Evolutionary conservation across 257 asterid species (phyloP).

Genomic region (Forsythia suspensa): DNA sequence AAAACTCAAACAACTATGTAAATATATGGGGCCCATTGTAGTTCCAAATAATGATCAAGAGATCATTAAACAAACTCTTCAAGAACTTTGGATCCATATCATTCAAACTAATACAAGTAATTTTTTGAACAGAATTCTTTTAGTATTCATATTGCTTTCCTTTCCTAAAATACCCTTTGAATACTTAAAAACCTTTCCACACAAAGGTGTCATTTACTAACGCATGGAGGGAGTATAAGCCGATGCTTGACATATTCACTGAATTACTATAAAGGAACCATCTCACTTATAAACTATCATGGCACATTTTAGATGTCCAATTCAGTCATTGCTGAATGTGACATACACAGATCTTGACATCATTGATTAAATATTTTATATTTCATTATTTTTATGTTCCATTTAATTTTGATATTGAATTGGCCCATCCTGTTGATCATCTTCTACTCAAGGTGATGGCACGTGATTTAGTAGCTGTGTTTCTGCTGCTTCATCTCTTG

Average conservation of each 20-base stretch:
- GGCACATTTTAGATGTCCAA: neutral
- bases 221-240: neutral
- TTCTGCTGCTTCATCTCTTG: slow-evolving; percentile 24
- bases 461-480: slow-evolving; percentile 1
- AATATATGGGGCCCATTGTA: neutral
- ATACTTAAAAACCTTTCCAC: neutral
- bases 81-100: neutral
- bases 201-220: neutral
- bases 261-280: neutral
- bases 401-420: neutral
- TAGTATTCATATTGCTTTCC: no score
- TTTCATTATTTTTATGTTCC: neutral
- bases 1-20: neutral
- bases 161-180: no score
- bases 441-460: slow-evolving; percentile 1
- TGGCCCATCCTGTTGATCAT: slow-evolving; percentile 14
- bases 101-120: neutral
- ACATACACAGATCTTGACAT: neutral
- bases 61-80: neutral
- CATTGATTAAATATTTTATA: no score
- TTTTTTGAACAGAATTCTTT: no score
- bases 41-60: neutral
- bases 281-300: neutral
- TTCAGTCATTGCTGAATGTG: slow-evolving; percentile 1
- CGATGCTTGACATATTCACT: neutral